Conservation (phyloP, 257 asterid species). For the Galeopsis tetrahit region DNA sequence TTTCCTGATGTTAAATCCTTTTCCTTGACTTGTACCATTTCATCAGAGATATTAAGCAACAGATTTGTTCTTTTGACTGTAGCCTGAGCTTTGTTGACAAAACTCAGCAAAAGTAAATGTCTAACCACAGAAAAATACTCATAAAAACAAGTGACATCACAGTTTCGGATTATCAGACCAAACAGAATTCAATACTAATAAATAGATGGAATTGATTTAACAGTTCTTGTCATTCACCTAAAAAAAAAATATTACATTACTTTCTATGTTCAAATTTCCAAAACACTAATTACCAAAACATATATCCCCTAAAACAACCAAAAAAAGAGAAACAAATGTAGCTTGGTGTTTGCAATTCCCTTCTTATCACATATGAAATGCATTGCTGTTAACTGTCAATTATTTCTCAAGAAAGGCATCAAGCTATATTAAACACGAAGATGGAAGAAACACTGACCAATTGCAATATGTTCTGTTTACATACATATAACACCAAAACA, state of each 20-base stretch:
- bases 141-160: background rate
- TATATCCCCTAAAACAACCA: background rate
- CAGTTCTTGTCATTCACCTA: background rate
- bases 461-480: too few species aligned
- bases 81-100: background rate
- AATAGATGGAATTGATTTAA: background rate
- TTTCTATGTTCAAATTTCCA: background rate
- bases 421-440: slow-evolving; percentile 17
- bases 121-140: background rate
- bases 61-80: background rate
- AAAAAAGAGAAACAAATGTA: background rate
- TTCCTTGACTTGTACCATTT: background rate
- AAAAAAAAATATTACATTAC: background rate
- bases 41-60: background rate
- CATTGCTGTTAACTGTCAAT: slow-evolving; percentile 10
- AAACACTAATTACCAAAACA: slow-evolving; percentile 3
- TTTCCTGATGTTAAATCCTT: background rate
- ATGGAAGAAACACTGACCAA: slow-evolving; percentile 57
- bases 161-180: background rate
- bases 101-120: background rate
- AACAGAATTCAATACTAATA: background rate
- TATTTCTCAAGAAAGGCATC: background rate
- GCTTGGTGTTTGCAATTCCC: background rate
- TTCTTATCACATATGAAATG: too few species aligned
- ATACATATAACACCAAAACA: too few species aligned